Percentiles rank a stretch among this genome's conserved stretches.
Conservation (phyloP, 306 rosid genomes). For the Cucurbita moschata region DNA sequence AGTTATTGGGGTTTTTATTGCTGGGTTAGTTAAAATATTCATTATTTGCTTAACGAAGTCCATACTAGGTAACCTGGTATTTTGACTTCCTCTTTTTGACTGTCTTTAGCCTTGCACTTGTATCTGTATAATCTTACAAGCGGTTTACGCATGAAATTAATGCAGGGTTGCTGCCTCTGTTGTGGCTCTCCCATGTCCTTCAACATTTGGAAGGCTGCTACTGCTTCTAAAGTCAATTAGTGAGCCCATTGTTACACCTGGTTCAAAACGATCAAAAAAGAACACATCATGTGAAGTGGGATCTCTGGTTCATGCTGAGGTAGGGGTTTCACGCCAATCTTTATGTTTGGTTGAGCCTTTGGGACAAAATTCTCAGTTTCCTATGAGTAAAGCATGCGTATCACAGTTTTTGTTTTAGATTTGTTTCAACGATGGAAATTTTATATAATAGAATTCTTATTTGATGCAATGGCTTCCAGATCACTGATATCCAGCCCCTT, state of each 20-base stretch:
- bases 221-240: constrained; percentile 36
- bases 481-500: constrained; percentile 65
- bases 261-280: constrained; percentile 67
- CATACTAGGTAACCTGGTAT: neutral
- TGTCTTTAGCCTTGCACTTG: neutral
- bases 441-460: neutral
- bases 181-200: constrained; percentile 61
- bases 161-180: constrained; percentile 62
- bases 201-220: constrained; percentile 60
- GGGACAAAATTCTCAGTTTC: neutral
- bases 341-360: neutral
- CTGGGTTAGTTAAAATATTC: neutral
- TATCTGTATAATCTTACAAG: neutral
- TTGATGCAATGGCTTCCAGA: constrained; percentile 30
- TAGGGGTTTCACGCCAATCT: constrained; percentile 5
- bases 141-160: constrained; percentile 1
- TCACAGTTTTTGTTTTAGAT: neutral
- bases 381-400: neutral
- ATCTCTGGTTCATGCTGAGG: constrained; percentile 89
- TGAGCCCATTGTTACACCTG: constrained; percentile 36
- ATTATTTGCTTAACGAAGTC: neutral
- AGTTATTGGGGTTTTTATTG: neutral
- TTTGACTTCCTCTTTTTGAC: neutral
- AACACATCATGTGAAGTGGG: constrained; percentile 61
- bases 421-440: neutral